These are phyloP conservation scores for Solanum etuberosum DNA, from an alignment of 257 asterid species.

Conservation along the genomic window DNA sequence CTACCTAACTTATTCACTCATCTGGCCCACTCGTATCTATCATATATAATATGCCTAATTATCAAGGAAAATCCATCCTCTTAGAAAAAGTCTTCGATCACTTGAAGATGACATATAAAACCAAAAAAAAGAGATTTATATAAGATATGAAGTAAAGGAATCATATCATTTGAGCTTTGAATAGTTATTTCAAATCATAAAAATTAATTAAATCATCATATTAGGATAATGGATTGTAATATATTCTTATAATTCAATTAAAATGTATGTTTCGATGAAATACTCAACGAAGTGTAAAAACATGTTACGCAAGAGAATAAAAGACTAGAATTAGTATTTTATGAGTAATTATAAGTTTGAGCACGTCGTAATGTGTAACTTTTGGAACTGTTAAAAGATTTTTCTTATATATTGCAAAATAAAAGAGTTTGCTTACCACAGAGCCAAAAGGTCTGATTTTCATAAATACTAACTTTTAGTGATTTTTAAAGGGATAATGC, in stretches of 20 bases:
- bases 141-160: neutral
- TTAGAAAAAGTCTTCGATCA: neutral
- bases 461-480: too few relatives aligned
- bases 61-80: neutral
- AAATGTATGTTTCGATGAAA: neutral
- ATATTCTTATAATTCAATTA: neutral
- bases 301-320: neutral
- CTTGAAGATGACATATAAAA: too few relatives aligned
- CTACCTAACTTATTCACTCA: too few relatives aligned
- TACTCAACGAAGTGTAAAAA: neutral
- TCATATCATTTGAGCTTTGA: neutral
- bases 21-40: too few relatives aligned
- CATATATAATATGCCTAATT: too few relatives aligned
- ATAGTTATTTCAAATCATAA: neutral
- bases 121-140: neutral
- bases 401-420: too few relatives aligned
- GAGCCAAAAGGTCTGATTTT: neutral
- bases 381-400: neutral
- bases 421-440: neutral
- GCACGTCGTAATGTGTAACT: neutral
- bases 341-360: neutral
- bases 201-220: neutral
- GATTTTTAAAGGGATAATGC: too few relatives aligned
- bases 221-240: neutral
- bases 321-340: neutral